Evolutionary conservation across 2,329 filamentous ascomycete genomes (phyloP).

Genomic region (Arthroderma uncinatum): DNA sequence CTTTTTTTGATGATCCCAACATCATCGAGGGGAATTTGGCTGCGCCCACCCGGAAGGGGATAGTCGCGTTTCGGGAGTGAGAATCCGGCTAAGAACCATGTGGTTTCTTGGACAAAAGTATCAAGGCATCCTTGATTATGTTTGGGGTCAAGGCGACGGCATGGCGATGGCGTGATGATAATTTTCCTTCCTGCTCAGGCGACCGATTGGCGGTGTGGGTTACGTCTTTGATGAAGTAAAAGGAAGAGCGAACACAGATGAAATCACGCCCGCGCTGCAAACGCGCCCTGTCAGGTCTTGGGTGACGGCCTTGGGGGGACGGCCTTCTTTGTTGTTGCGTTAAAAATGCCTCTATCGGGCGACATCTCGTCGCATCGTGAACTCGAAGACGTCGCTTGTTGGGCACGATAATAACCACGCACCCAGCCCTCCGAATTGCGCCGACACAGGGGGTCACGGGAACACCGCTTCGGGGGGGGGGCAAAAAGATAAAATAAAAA

Average conservation of each 20-base stretch:
- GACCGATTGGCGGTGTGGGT: neutral
- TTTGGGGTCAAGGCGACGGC: neutral
- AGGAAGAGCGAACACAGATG: neutral
- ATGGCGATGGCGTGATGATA: neutral
- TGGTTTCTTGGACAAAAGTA: neutral
- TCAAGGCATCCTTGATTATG: neutral
- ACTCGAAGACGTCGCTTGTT: neutral
- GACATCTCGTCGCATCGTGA: neutral
- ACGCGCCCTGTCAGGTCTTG: neutral
- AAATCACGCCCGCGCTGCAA: constrained; percentile 1
- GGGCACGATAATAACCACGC: neutral
- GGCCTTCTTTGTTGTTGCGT: neutral
- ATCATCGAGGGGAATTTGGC: neutral
- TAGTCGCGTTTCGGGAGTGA: neutral
- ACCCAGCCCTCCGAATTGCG: neutral
- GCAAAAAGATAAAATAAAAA: neutral
- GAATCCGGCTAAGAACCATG: neutral
- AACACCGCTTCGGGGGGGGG: neutral
- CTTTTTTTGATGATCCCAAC: neutral
- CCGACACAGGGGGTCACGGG: neutral
- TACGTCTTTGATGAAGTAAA: neutral
- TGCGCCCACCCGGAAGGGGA: neutral
- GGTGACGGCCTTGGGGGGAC: neutral
- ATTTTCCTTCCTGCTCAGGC: neutral
- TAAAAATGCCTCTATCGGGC: neutral